Percentiles rank a stretch among this genome's conserved stretches.
These are phyloP conservation scores for Clavispora carvajalis DNA, from an alignment of 805 yeast genomes.

Conservation along the genomic window DNA sequence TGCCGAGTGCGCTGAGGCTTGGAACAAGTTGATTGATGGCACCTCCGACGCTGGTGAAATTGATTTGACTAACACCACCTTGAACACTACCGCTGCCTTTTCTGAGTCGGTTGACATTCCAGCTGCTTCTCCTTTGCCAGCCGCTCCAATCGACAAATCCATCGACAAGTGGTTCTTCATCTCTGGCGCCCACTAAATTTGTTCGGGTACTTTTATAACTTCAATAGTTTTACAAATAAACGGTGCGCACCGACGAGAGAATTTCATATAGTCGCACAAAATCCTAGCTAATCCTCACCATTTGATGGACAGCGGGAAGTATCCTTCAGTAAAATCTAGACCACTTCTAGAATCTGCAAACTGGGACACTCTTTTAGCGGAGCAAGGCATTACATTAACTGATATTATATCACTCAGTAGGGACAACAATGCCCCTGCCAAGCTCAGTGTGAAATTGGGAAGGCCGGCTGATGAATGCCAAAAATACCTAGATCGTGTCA, in stretches of 20 bases:
- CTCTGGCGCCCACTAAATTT: conserved; percentile 59
- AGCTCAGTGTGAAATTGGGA: background rate
- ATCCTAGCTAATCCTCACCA: background rate
- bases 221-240: background rate
- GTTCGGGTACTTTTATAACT: background rate
- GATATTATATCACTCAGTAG: conserved; percentile 3
- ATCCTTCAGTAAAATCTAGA: background rate
- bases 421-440: conserved; percentile 5
- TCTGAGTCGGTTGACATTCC: conserved; percentile 51
- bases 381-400: conserved; percentile 1
- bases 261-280: background rate
- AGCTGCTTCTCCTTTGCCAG: conserved; percentile 63
- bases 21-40: conserved; percentile 56
- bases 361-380: background rate
- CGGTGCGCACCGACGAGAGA: background rate
- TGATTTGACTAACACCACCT: conserved; percentile 48
- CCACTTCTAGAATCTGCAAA: background rate
- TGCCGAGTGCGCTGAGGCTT: conserved; percentile 49
- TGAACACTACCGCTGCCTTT: conserved; percentile 46
- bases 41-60: conserved; percentile 28
- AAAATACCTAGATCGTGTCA: background rate
- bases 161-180: conserved; percentile 99
- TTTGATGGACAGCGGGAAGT: background rate
- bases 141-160: conserved; percentile 94
- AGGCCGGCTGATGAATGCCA: background rate